A percentile compares a stretch with the other conserved stretches of the same genome.
Evolutionary conservation across 306 rosid species (phyloP).

Genomic region (Fragaria iinumae): DNA sequence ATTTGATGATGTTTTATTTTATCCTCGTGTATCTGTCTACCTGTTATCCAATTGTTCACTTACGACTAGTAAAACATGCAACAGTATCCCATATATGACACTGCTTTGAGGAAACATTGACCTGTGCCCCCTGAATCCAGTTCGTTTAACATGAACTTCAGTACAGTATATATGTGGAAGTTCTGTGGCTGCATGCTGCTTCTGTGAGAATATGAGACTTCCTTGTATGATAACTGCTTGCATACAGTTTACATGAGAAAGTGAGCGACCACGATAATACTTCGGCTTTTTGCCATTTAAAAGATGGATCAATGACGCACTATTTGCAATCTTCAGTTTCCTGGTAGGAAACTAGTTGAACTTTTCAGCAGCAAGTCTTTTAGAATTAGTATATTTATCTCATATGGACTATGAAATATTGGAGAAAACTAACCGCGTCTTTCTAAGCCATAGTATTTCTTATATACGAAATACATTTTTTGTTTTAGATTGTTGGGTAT

Average conservation of each 20-base stretch:
- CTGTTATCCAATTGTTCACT: constrained; percentile 18
- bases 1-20: neutral
- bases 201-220: neutral
- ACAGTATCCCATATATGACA: neutral
- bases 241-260: neutral
- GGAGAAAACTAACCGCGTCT: neutral
- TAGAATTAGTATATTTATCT: no score
- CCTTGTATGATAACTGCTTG: neutral
- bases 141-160: neutral
- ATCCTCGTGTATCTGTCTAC: constrained; percentile 16
- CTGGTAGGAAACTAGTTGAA: no score
- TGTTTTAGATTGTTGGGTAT: no score
- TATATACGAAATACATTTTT: no score
- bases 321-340: no score
- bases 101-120: neutral
- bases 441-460: neutral
- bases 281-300: neutral
- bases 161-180: neutral
- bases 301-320: no score
- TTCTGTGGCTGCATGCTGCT: neutral
- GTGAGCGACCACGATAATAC: neutral
- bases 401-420: neutral
- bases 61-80: neutral
- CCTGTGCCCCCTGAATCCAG: neutral
- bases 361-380: no score